Percentiles rank a stretch among this genome's conserved stretches.
Evolutionary conservation across 83 land plant genomes (phyloP).

Genomic region (Picea mariana): DNA sequence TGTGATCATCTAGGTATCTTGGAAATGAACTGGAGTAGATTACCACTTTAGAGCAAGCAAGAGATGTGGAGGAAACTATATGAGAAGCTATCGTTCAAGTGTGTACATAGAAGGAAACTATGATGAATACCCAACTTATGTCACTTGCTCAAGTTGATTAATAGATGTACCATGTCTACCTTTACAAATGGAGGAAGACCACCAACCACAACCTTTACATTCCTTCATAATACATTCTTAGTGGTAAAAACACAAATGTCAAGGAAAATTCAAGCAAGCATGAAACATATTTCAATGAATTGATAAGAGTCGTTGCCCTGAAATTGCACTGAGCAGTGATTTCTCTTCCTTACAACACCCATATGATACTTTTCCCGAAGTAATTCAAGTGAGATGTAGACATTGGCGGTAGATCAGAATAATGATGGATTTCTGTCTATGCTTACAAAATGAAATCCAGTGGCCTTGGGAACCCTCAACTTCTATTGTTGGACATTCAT

Average conservation of each 20-base stretch:
- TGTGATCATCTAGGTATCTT: too few relatives aligned
- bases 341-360: neutral
- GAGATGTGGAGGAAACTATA: too few relatives aligned
- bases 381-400: too few relatives aligned
- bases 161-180: neutral
- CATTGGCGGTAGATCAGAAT: too few relatives aligned
- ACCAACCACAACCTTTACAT: neutral
- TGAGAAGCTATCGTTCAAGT: too few relatives aligned
- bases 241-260: neutral
- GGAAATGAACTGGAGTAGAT: too few relatives aligned
- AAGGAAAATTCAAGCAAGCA: neutral
- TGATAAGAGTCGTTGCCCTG: neutral
- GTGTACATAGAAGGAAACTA: neutral
- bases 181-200: neutral
- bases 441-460: too few relatives aligned
- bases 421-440: too few relatives aligned
- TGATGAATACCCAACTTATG: neutral
- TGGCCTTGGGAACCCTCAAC: too few relatives aligned
- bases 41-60: too few relatives aligned
- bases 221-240: constrained; percentile 2
- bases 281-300: constrained; percentile 9
- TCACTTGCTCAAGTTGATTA: neutral
- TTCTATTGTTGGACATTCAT: too few relatives aligned
- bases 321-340: neutral
- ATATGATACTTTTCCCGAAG: neutral